Evolutionary conservation across 1,139 yeast species (phyloP), one percentile per base, ranked within the genome.

Genomic region (Kodamaea plutei): DNA sequence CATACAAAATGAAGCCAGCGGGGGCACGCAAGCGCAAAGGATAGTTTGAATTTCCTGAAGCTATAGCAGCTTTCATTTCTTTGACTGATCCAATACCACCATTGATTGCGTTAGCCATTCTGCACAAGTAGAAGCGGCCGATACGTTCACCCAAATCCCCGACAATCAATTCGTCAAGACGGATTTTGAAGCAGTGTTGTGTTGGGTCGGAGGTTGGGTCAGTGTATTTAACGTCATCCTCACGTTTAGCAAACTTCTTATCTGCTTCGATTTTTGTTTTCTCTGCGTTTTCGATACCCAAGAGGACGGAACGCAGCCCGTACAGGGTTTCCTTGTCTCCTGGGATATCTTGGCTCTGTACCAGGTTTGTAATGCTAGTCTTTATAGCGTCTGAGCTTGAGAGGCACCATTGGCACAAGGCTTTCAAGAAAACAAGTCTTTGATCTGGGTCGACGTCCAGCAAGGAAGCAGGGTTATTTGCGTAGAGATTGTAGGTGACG

Each of bases 341-440:
- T 0, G 70, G 62, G 4, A 66, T 40, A 36, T 69, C 75, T 37
- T 66, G 73, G 13, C 49, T 44, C 26, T 55, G 62, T 3, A 61
- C 33, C 17, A 45, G 48, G 8, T 40, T 47, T 8, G 50, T 37
- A n/a, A 75, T 56, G 25, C 56, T 61, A 4, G 52, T 41, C 40
- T 63, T 74, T 4, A 76, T 55, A 3, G 50, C 45, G 12, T 68
- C 70, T 0, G 79, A 73, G 8, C 64, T 49, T 0, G 68, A 44
- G 3, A 69, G 43, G 20, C 71, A 56, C 82, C 82, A 76, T 35
- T 68, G 70, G 1, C 61, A 58, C 36, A 76, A 50, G 1, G 68
- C 52, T 26, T 75, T 59, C 14, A 76, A 38, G 41, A 75, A 43
- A 7, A 73, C 54, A 13, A 76, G 50, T 31, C 82, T 50, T 3